Evolutionary conservation across 331 rosid species (phyloP), one percentile per base, ranked within the genome.

Genomic region (Cydonia oblonga): DNA sequence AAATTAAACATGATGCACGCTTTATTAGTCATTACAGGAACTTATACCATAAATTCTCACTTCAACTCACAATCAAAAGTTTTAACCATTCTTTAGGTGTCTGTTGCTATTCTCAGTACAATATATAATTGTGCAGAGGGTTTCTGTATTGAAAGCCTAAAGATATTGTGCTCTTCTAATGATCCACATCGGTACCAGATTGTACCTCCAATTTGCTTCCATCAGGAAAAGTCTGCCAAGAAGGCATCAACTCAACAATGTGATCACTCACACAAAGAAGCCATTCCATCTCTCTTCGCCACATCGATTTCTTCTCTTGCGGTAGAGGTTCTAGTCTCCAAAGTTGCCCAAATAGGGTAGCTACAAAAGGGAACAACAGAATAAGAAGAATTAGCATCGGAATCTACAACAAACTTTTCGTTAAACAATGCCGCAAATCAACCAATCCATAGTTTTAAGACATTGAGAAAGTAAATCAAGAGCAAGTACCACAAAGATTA

Each of bases 261-360:
- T 93, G 91, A 78, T 93, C 96, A 22, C 98, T 86, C 42, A 91
- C 96, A 66, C 90, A 89, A 66, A 93, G 91, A 85, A 93, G 78
- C 92, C 98, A 93, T 61, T 85, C 90, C 84, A 93, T 89, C 74
- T 93, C 98, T 77, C 96, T 80, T 78, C 85, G 78, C 98, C 98
- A 93, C 96, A 91, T 93, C 14, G 80, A 69, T 78, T 87, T 91
- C 90, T 89, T 93, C 85, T 83, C 90, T 0, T 70, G 11, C 5
- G 77, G 84, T 33, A 93, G 23, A 51, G 97, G 98, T 80, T 91
- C 96, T 57, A 93, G 73, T 74, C 98, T 89, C 97, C 97, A 85
- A 44, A 93, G 88, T 82, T 93, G 97, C 73, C 98, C 97, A 64
- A 91, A 93, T 11, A 93, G 69, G 38, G 98, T 91, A 67, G 97